Base-by-base conservation (phyloP, 805 yeast species). In the Nematodospora valgi region DNA sequence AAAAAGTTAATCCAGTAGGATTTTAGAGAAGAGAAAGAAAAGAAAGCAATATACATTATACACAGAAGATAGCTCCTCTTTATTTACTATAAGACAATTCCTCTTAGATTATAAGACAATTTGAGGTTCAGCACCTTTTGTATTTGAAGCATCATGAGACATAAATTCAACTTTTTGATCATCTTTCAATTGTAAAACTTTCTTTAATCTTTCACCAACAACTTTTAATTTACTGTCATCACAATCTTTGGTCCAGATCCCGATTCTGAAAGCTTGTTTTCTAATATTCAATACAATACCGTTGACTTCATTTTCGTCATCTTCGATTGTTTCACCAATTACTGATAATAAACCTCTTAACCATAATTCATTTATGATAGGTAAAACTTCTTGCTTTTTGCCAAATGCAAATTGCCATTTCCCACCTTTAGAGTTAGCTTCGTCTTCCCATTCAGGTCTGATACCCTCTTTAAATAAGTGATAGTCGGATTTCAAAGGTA, bases 401-500 rank as follows among this genome's bases (percentile, higher is more conserved):
- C 76, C 80, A 66, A 76, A 85, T 27, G 85, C 73, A 46, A 51
- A 64, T 47, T 62, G 70, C 96, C 96, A 93, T 68, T 86, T 87
- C 56, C 98, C 98, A 58, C 98, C 98, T 49, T 80, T 74, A 41
- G 85, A 63, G 65, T 93, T 93, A 46, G 78, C 76, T 36, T 68
- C 72, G 63, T 93, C 98, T 73, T 93, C 98, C 98, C 98, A 93
- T 74, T 93, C 98, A 38, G 98, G 98, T 63, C 86, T 83, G 54
- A 93, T 80, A 39, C 88, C 95, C 58, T 83, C 85, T 68, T 91
- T 84, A 74, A 93, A 93, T 55, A 91, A 78, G 61, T 93, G 95
- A 68, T 91, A 91, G 66, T 93, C 98, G 9, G 96, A 85, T 64
- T 82, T 86, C 53, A 82, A 57, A 50, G 98, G 98, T 58, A 93